A percentile compares a stretch with the other conserved stretches of the same genome.
Evolutionary conservation across 257 asterid genomes (phyloP).

Genomic region (Lithospermum erythrorhizon): DNA sequence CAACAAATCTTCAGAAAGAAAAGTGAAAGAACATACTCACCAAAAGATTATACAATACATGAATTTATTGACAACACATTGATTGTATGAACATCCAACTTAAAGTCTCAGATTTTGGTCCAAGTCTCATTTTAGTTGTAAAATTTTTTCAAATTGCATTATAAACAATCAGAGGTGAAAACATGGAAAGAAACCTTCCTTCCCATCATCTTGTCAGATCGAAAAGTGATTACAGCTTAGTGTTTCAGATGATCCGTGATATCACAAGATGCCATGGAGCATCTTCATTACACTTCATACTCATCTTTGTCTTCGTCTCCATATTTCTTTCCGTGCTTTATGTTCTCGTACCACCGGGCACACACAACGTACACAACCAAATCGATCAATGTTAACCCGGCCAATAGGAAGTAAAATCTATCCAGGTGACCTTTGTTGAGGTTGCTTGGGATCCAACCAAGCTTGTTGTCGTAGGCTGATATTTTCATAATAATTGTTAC

Average conservation of each 20-base stretch:
- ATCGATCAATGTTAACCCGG: slow-evolving; percentile 56
- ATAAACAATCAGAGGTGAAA: too few relatives aligned
- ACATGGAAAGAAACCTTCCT: background rate
- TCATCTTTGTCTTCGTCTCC: slow-evolving; percentile 18
- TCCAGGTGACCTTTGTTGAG: slow-evolving; percentile 81
- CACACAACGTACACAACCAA: slow-evolving; percentile 44
- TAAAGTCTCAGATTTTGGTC: too few relatives aligned
- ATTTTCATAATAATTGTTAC: slow-evolving; percentile 77
- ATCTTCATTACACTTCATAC: slow-evolving; percentile 20
- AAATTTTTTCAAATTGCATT: slow-evolving; percentile 10
- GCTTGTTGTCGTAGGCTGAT: slow-evolving; percentile 54
- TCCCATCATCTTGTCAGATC: background rate
- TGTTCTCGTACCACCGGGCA: slow-evolving; percentile 61
- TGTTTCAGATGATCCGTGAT: background rate
- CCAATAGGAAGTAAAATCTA: slow-evolving; percentile 68
- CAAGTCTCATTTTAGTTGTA: background rate
- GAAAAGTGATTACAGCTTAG: background rate
- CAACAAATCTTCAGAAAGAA: too few relatives aligned
- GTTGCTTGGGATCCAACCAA: slow-evolving; percentile 90
- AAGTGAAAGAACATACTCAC: too few relatives aligned
- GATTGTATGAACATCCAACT: too few relatives aligned
- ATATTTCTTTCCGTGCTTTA: slow-evolving; percentile 37
- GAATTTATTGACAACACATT: too few relatives aligned
- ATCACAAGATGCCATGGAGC: background rate
- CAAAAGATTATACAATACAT: too few relatives aligned